Conservation (phyloP, 805 yeast species). For the Candida rishiriensis region DNA sequence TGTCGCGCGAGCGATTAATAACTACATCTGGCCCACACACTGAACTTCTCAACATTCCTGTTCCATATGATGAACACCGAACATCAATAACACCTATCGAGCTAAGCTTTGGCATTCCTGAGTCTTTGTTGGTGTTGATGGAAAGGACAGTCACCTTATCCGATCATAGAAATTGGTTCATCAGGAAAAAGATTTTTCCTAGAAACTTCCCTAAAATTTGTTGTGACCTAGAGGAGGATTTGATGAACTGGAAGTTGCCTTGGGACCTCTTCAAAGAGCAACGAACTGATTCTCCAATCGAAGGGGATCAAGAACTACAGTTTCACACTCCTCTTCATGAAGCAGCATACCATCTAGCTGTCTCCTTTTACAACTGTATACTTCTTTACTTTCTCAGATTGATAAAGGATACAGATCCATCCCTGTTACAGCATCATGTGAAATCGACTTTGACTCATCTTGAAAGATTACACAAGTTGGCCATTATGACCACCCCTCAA, state of each 20-base stretch:
- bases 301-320: slow-evolving; percentile 9
- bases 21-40: not conserved
- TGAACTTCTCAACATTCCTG: slow-evolving; percentile 13
- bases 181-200: slow-evolving; percentile 38
- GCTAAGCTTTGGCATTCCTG: slow-evolving; percentile 45
- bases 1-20: slow-evolving; percentile 11
- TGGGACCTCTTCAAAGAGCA: slow-evolving; percentile 37
- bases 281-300: not conserved
- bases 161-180: slow-evolving; percentile 48
- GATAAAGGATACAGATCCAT: slow-evolving; percentile 38
- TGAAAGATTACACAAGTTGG: slow-evolving; percentile 23
- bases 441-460: slow-evolving; percentile 32
- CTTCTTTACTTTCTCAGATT: slow-evolving; percentile 42
- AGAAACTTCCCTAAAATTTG: slow-evolving; percentile 53
- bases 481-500: slow-evolving; percentile 12
- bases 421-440: slow-evolving; percentile 33
- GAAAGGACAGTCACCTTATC: slow-evolving; percentile 43
- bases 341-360: slow-evolving; percentile 34
- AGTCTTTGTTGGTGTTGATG: slow-evolving; percentile 40
- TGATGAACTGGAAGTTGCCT: slow-evolving; percentile 42
- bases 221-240: slow-evolving; percentile 49
- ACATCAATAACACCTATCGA: slow-evolving; percentile 27
- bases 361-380: slow-evolving; percentile 39
- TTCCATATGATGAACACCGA: slow-evolving; percentile 14
- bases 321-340: slow-evolving; percentile 38